Evolutionary conservation across 345 rosid genomes (phyloP), one percentile per base, ranked within the genome.

Genomic region (Eutrema japonicum): DNA sequence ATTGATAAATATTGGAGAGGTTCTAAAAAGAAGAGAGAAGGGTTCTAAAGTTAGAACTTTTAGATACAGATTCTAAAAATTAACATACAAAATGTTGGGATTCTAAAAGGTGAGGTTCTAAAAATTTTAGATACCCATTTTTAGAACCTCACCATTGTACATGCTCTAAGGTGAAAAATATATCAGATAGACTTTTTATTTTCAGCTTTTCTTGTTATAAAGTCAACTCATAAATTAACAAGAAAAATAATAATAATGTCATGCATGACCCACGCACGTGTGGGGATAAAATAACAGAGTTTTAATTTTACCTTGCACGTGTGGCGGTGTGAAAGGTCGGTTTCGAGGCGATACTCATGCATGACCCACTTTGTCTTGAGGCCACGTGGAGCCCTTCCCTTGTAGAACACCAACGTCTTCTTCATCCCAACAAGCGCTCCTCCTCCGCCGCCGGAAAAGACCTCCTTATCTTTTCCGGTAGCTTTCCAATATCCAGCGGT

Each of bases 311-410:
- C 98, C 98, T 92, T 86, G 26, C 87, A 88, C 71, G 93, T 61
- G 87, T 88, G 89, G 40, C 92, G 92, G 82, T 78, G 84, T 43
- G 92, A 92, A 75, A 82, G 87, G 70, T 89, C 84, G 14, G 88
- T 89, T 62, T 88, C 92, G 7, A 92, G 86, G 46, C 96, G 96
- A 86, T 92, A 92, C 80, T 89, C 97, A 68, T 92, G 97, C 97
- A 92, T 89, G 81, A 92, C 93, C 97, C 97, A 92, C 78, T 85
- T 92, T 60, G 96, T 92, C 77, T 92, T 92, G 73, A 85, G 88
- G 4, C 98, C 98, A 37, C 96, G 88, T 5, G 94, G 96, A 40
- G 97, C 97, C 60, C 97, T 84, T 27, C 97, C 97, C 30, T 80
- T 81, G 83, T 89, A 92, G 77, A 92, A 92, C 57, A 92, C 97